Evolutionary conservation across 164 flowering plant species (phyloP).

Genomic region (Sedum album): DNA sequence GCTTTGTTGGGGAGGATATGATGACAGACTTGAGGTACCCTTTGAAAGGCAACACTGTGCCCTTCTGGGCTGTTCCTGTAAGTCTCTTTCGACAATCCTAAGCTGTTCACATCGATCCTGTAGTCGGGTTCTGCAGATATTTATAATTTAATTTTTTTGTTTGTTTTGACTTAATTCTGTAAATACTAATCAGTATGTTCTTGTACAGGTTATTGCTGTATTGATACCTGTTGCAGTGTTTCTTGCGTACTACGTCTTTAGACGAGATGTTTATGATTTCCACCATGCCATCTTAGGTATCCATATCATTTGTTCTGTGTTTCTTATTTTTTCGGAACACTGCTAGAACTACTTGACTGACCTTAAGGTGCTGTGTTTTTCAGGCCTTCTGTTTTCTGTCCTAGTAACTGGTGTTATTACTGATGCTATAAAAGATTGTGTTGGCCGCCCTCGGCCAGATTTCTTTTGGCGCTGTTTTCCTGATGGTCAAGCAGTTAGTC

Average conservation of each 20-base stretch:
- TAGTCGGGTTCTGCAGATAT: neutral
- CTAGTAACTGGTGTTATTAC: slow-evolving; percentile 66
- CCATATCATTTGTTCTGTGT: slow-evolving; percentile 5
- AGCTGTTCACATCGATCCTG: neutral
- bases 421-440: slow-evolving; percentile 68
- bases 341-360: neutral
- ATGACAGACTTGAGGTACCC: slow-evolving; percentile 70
- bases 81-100: slow-evolving; percentile 5
- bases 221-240: slow-evolving; percentile 41
- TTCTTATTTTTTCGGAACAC: no score
- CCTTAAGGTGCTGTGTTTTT: neutral
- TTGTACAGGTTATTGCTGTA: slow-evolving; percentile 38
- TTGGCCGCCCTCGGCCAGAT: slow-evolving; percentile 70
- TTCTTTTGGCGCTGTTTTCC: slow-evolving; percentile 80
- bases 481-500: slow-evolving; percentile 53
- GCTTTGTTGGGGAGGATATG: slow-evolving; percentile 83
- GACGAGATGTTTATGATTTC: slow-evolving; percentile 50
- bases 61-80: slow-evolving; percentile 79
- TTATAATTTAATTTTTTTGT: neutral
- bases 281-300: slow-evolving; percentile 54
- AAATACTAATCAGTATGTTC: neutral
- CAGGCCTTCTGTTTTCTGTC: slow-evolving; percentile 63
- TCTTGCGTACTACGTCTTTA: slow-evolving; percentile 29
- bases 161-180: neutral
- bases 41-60: slow-evolving; percentile 52